Evolutionary conservation across 495 filamentous ascomycete genomes (phyloP), one percentile per base, ranked within the genome.

Genomic region (Letharia lupina): DNA sequence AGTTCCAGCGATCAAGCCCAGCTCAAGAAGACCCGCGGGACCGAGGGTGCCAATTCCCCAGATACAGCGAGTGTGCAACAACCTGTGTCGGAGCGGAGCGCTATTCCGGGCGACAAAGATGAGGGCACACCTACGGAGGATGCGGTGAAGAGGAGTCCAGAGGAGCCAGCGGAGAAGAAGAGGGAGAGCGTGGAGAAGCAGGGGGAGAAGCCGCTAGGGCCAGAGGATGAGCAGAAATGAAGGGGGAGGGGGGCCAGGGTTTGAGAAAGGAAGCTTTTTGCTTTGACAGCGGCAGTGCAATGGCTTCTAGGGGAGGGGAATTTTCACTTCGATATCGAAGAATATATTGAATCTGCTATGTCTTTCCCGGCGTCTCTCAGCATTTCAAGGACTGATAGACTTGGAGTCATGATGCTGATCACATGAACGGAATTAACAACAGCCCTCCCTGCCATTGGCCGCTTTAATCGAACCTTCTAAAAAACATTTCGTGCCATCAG

Each of bases 41-140:
- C 68, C 5, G 42, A 67, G 16, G 65, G 61, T 20, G 48, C 13
- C n/a, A 15, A 60, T 7, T 65, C 63, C 6, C 60, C 37, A 2
- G 68, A 66, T 40, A 63, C 60, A 10, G 60, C 64, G 41, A 69
- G 68, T 31, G 61, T 67, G 39, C 23, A 33, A 39, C 28, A 67
- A 39, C 60, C 64, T 39, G 68, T 69, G 16, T 67, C 64, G 35
- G 40, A 67, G 28, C 41, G 56, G 44, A 65, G 62, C 28, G 61
- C 52, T 20, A 69, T 69, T 39, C 64, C 64, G 1, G 68, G 68
- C 23, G 61, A 67, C 5, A 60, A 67, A 42, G 64, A 69, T n/a
- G 68, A 69, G 61, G 64, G 64, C 4, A 69, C 68, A 7, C 45
- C 57, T 5, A 69, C 61, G 18, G 61, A 69, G 42, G 67, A 69